A percentile compares a stretch with the other conserved stretches of the same genome.
phyloP scores from a whole-genome alignment of 345 rosid genomes.

The Lepidium sativum region DNA sequence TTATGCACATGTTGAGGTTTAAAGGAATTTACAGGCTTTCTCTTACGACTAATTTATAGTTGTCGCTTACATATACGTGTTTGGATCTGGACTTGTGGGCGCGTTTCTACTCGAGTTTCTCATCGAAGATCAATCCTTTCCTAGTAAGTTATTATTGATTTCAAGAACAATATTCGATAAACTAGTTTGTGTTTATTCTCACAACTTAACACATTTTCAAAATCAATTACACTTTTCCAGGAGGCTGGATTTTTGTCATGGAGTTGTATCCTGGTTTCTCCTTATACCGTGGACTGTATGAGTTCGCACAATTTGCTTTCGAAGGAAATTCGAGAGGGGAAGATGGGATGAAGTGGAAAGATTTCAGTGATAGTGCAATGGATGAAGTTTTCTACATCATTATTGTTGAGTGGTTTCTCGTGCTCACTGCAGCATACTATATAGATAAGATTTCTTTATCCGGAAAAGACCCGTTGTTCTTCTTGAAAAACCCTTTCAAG shows the following conservation, averaged over 20 bases:
- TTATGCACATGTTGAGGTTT: background rate
- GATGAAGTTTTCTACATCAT: constrained; percentile 59
- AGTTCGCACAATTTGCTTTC: constrained; percentile 57
- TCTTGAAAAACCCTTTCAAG: constrained; percentile 42
- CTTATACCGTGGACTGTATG: constrained; percentile 81
- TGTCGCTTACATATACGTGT: constrained; percentile 56
- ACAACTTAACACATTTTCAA: background rate
- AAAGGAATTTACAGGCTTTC: background rate
- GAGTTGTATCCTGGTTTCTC: constrained; percentile 91
- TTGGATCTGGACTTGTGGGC: constrained; percentile 83
- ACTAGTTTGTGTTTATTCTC: background rate
- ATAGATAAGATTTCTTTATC: constrained; percentile 50
- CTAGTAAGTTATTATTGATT: constrained; percentile 48
- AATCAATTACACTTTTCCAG: constrained; percentile 33
- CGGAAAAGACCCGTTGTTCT: constrained; percentile 47
- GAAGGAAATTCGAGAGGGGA: constrained; percentile 48
- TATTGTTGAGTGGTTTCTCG: constrained; percentile 58
- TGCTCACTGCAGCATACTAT: constrained; percentile 63
- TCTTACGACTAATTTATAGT: constrained; percentile 35
- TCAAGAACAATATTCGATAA: background rate
- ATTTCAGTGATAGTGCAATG: constrained; percentile 76
- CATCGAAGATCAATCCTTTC: constrained; percentile 60
- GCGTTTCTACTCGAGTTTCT: constrained; percentile 60
- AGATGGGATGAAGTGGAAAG: constrained; percentile 70
- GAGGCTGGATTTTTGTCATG: constrained; percentile 56